Base-by-base conservation (phyloP, 192 early-diverging fungal genomes). In the Backusella tarrabulga region DNA sequence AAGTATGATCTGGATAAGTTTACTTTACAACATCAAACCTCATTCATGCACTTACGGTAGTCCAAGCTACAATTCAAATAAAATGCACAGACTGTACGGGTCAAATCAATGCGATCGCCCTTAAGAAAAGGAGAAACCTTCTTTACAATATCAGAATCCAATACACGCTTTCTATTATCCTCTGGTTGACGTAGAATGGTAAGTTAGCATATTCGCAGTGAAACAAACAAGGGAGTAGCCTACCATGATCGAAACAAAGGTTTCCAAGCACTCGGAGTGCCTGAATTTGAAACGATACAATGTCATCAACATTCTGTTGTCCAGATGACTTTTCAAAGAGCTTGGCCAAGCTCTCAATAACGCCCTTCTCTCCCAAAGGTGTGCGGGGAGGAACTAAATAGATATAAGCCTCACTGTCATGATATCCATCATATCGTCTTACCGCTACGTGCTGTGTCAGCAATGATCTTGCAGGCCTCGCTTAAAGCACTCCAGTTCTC, bases 241-340 rank as follows among this genome's bases (percentile, higher is more conserved):
- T 85, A 88, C 88, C 85, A 74, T 86, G 81, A 76, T 87, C 83
- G 70, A 90, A 83, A 38, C 87, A 90, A 8, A 88, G 71, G 44
- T 90, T 90, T 35, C 84, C 88, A 21, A 88, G 73, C 3, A 81
- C 82, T 42, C 88, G 82, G 60, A 90, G 75, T 9, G 84, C 84
- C 67, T 90, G 88, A 63, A 76, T 69, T 21, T 42, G 34, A 74
- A 52, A 79, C 23, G 23, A 29, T 29, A 63, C 26, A 29, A 63
- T 63, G 56, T 63, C 56, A 11, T 68, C 74, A 67, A 9, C 77
- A 41, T 63, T 63, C 52, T 50, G 78, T 23, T 52, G 17, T 26
- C 40, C 32, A 79, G 80, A 72, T n/a, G 46, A 21, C 36, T 77
- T 52, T 44, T 76, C 79, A 72, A 84, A 63, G 19, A 90, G 67